These are phyloP conservation scores for Cytospora chrysosperma DNA, from an alignment of 2,329 filamentous ascomycete genomes.

Conservation along the genomic window DNA sequence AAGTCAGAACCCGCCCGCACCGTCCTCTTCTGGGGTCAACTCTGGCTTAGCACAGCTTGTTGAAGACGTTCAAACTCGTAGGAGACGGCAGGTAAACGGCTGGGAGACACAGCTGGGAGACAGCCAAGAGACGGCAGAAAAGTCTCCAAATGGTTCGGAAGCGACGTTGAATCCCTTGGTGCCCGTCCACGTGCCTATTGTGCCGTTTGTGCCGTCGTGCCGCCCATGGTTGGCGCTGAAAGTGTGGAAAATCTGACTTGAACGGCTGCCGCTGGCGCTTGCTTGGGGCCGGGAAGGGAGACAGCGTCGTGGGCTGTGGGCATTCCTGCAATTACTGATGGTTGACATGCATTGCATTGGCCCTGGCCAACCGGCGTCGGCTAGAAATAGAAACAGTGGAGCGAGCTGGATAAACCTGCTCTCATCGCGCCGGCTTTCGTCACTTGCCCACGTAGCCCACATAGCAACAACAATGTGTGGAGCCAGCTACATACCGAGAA, in stretches of 20 bases:
- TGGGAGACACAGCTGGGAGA: not conserved
- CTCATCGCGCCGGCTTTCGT: slow-evolving; percentile 13
- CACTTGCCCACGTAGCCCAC: not conserved
- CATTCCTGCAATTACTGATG: not conserved
- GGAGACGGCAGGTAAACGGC: too few relatives aligned
- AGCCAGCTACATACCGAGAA: too few relatives aligned
- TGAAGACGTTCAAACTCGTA: too few relatives aligned
- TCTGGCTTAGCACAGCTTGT: too few relatives aligned
- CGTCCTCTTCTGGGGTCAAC: not conserved
- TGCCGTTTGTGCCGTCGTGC: not conserved
- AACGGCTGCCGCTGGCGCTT: not conserved
- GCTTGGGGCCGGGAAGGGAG: not conserved
- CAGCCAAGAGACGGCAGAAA: not conserved
- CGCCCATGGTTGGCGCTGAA: not conserved
- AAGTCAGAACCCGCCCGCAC: not conserved
- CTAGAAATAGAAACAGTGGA: slow-evolving; percentile 20
- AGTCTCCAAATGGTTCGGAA: not conserved
- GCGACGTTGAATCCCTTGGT: not conserved
- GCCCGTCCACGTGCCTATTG: not conserved
- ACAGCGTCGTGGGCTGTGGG: not conserved
- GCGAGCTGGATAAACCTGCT: not conserved
- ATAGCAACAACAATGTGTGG: not conserved
- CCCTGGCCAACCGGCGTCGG: slow-evolving; percentile 4
- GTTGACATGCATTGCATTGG: slow-evolving; percentile 5
- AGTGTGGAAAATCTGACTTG: not conserved